These are phyloP conservation scores for Graphium sp. DNA, from an alignment of 2,329 filamentous ascomycete species.

Conservation along the genomic window DNA sequence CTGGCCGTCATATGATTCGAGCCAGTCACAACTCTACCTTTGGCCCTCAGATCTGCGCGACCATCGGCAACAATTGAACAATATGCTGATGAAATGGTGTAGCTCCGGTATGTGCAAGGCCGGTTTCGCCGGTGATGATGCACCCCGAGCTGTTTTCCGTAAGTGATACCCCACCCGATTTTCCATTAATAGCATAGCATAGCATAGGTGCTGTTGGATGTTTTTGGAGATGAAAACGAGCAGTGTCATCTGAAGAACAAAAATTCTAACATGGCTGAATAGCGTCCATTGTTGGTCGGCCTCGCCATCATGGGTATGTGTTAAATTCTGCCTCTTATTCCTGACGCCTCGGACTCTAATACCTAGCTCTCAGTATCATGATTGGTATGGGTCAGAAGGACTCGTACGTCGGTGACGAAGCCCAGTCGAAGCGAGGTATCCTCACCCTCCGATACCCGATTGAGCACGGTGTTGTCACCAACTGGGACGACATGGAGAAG, in stretches of 20 bases:
- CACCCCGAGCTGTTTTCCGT: slow-evolving; percentile 99
- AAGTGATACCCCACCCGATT: slow-evolving; percentile 35
- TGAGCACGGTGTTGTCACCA: slow-evolving; percentile 99
- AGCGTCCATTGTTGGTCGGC: slow-evolving; percentile 99
- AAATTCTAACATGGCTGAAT: slow-evolving; percentile 17
- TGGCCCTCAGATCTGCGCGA: no score
- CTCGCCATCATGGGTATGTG: slow-evolving; percentile 98
- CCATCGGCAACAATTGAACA: no score
- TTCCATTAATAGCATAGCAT: background rate
- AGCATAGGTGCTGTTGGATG: no score
- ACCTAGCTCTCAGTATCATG: slow-evolving; percentile 67
- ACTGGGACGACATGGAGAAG: slow-evolving; percentile 99
- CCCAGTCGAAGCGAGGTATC: slow-evolving; percentile 99
- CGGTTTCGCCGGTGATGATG: slow-evolving; percentile 99
- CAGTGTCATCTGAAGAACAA: background rate
- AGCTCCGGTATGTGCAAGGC: slow-evolving; percentile 99
- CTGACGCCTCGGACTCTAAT: background rate
- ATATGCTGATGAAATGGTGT: slow-evolving; percentile 24
- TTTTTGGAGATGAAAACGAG: background rate
- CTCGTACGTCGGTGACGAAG: slow-evolving; percentile 99
- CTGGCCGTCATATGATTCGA: no score
- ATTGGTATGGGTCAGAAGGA: slow-evolving; percentile 99
- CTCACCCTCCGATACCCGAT: slow-evolving; percentile 98
- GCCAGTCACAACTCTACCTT: no score
- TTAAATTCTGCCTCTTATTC: background rate